phyloP scores from a whole-genome alignment of 2,329 filamentous ascomycete genomes.

The Xylariaceae sp. region DNA sequence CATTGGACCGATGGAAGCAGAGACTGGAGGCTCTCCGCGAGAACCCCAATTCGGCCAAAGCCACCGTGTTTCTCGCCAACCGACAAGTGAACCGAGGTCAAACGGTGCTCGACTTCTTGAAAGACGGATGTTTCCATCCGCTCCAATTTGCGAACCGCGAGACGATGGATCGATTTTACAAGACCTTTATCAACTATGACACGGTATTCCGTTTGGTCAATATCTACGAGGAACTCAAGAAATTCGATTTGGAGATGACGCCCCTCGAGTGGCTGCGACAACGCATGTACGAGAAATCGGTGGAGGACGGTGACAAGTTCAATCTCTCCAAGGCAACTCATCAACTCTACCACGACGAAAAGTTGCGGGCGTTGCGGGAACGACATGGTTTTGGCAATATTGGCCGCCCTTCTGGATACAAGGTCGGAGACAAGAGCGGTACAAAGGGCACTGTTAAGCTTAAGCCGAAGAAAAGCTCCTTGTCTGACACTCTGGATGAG shows the following conservation, averaged over 20 bases:
- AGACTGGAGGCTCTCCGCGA: slow-evolving; percentile 37
- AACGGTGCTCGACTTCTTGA: slow-evolving; percentile 48
- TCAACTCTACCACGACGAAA: slow-evolving; percentile 52
- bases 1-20: slow-evolving; percentile 44
- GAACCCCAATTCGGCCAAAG: slow-evolving; percentile 28
- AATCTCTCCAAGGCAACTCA: slow-evolving; percentile 47
- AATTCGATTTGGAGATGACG: slow-evolving; percentile 48
- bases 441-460: slow-evolving; percentile 27
- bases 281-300: slow-evolving; percentile 47
- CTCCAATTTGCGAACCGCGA: slow-evolving; percentile 52
- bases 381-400: slow-evolving; percentile 55
- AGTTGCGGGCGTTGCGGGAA: slow-evolving; percentile 43
- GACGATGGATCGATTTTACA: slow-evolving; percentile 40
- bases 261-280: slow-evolving; percentile 55
- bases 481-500: slow-evolving; percentile 9
- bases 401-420: slow-evolving; percentile 45
- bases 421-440: slow-evolving; percentile 38
- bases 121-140: slow-evolving; percentile 47
- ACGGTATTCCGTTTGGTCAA: slow-evolving; percentile 52
- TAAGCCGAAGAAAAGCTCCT: slow-evolving; percentile 28
- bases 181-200: slow-evolving; percentile 46
- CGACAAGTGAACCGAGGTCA: slow-evolving; percentile 53
- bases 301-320: slow-evolving; percentile 42
- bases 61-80: slow-evolving; percentile 48
- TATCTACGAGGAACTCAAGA: slow-evolving; percentile 48